phyloP scores from a whole-genome alignment of 495 filamentous ascomycete species.

The Annulohypoxylon bovei region DNA sequence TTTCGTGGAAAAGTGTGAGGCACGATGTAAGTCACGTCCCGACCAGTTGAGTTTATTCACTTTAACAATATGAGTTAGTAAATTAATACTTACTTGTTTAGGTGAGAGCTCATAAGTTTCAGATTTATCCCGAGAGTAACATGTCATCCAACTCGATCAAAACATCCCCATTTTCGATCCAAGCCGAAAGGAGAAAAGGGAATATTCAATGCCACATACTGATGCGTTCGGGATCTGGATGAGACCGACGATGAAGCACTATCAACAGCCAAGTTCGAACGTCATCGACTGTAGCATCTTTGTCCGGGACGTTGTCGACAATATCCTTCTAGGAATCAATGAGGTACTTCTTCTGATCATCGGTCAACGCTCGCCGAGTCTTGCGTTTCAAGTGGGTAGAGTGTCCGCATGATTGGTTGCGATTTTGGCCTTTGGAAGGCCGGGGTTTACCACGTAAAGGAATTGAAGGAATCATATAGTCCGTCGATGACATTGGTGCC shows the following conservation, averaged over 20 bases:
- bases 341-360: conserved; percentile 36
- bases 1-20: conserved; percentile 34
- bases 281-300: conserved; percentile 34
- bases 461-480: background rate
- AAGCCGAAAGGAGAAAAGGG: background rate
- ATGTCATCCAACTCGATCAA: background rate
- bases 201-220: background rate
- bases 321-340: conserved; percentile 38
- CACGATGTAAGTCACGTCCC: conserved; percentile 39
- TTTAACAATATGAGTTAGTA: background rate
- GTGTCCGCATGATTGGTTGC: conserved; percentile 25
- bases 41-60: conserved; percentile 31
- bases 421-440: background rate
- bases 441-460: background rate
- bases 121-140: background rate
- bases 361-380: conserved; percentile 17
- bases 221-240: conserved; percentile 38
- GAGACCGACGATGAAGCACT: conserved; percentile 41
- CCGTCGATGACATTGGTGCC: too few species aligned
- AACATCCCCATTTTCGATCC: background rate
- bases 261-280: conserved; percentile 37
- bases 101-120: too few species aligned
- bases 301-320: conserved; percentile 29
- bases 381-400: conserved; percentile 23
- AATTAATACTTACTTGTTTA: background rate